Evolutionary conservation across 345 rosid species (phyloP).

Genomic region (Excoecaria cochinchinensis): DNA sequence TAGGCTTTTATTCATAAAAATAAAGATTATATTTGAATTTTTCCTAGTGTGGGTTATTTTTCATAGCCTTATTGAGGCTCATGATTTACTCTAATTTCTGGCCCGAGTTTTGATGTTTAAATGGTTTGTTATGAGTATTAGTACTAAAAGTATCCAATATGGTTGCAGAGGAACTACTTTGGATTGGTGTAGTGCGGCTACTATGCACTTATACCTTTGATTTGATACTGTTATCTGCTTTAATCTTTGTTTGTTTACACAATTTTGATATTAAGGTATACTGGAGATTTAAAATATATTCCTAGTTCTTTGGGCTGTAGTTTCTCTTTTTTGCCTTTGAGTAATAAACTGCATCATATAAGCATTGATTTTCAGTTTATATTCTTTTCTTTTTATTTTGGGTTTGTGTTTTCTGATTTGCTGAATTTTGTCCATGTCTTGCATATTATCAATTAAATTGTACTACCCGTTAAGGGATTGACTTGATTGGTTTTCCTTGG

Average conservation of each 20-base stretch:
- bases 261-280: neutral
- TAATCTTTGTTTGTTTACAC: neutral
- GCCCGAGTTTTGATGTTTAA: slow-evolving; percentile 25
- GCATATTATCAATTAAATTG: neutral
- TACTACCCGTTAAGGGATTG: neutral
- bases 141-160: neutral
- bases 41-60: slow-evolving; percentile 34
- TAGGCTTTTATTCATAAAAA: slow-evolving; percentile 10
- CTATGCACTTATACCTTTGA: neutral
- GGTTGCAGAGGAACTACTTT: slow-evolving; percentile 5
- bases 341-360: neutral
- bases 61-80: slow-evolving; percentile 29
- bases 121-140: neutral
- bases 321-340: neutral
- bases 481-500: neutral
- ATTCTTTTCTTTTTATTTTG: neutral
- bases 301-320: neutral
- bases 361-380: neutral
- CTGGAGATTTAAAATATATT: neutral
- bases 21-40: slow-evolving; percentile 23
- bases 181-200: neutral
- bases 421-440: neutral
- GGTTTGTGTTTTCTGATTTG: neutral
- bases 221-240: neutral
- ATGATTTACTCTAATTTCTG: slow-evolving; percentile 16